These are phyloP conservation scores for Dendrocalamus latiflorus DNA, from an alignment of 202 grass and related monocot genomes.

Conservation along the genomic window DNA sequence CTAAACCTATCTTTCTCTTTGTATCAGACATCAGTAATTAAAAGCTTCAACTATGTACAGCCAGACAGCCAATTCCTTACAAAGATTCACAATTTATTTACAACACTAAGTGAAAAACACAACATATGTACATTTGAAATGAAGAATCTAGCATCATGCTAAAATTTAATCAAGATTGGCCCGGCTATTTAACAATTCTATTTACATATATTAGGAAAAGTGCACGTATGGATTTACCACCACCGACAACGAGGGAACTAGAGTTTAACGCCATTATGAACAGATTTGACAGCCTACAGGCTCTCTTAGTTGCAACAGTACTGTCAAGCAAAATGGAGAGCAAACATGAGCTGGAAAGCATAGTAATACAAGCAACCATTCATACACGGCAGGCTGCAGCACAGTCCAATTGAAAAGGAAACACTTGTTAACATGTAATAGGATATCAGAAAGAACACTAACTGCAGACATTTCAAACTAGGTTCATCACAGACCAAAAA, in stretches of 20 bases:
- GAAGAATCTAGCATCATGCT: constrained; percentile 13
- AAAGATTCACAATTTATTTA: not conserved
- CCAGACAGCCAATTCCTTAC: not conserved
- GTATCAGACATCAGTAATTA: not conserved
- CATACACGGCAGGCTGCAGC: not conserved
- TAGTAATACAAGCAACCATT: too few species aligned
- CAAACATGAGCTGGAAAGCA: too few species aligned
- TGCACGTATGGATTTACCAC: too few species aligned
- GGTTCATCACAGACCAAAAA: constrained; percentile 14
- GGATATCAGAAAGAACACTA: not conserved
- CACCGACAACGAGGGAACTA: too few species aligned
- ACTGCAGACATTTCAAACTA: not conserved
- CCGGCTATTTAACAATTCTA: not conserved
- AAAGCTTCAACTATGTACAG: constrained; percentile 1
- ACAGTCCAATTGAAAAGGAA: not conserved
- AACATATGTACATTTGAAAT: not conserved
- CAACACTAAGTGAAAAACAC: not conserved
- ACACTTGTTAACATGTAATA: constrained; percentile 8
- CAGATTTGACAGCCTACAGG: too few species aligned
- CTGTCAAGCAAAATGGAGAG: too few species aligned
- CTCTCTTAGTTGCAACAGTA: too few species aligned
- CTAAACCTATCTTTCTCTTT: not conserved
- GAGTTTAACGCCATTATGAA: too few species aligned
- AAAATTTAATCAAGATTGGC: not conserved
- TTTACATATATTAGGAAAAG: too few species aligned